Percentiles rank a stretch among this genome's conserved stretches.
Conservation (phyloP, 2,329 filamentous ascomycete species). For the Diplocarpon mali region DNA sequence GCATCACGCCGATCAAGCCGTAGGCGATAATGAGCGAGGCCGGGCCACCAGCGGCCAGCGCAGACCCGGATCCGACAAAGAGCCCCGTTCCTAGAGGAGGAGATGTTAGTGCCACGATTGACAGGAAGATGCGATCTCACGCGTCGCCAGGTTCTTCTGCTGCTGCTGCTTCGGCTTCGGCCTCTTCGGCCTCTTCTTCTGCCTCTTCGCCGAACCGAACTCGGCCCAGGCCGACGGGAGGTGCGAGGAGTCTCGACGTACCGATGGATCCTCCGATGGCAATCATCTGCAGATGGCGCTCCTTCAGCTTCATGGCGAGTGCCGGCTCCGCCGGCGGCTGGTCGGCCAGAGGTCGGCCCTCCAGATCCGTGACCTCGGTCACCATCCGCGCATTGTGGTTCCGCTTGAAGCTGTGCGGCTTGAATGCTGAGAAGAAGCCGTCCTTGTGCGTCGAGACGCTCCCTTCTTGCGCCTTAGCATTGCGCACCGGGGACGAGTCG, state of each 20-base stretch:
- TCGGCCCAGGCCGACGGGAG: too few species aligned
- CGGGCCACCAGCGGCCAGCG: slow-evolving; percentile 47
- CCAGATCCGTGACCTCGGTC: slow-evolving; percentile 4
- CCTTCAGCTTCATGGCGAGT: slow-evolving; percentile 43
- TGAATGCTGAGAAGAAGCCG: slow-evolving; percentile 6
- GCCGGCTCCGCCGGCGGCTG: slow-evolving; percentile 3
- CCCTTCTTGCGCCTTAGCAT: background rate
- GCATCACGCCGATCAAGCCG: slow-evolving; percentile 43
- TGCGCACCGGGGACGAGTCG: too few species aligned
- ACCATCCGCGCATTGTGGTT: slow-evolving; percentile 8
- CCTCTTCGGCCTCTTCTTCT: too few species aligned
- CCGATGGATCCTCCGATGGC: slow-evolving; percentile 48
- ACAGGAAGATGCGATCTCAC: too few species aligned
- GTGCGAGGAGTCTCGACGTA: too few species aligned
- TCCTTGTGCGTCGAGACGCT: slow-evolving; percentile 5
- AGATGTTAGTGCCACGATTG: too few species aligned
- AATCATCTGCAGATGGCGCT: slow-evolving; percentile 59
- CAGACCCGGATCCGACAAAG: slow-evolving; percentile 51
- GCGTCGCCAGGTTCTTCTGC: too few species aligned
- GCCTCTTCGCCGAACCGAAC: too few species aligned
- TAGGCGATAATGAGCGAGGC: slow-evolving; percentile 48
- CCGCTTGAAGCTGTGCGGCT: background rate
- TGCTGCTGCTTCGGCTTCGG: too few species aligned
- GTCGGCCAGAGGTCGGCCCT: slow-evolving; percentile 6
- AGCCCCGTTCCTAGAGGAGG: slow-evolving; percentile 38